These are phyloP conservation scores for Starmerella stigmatis DNA, from an alignment of 805 yeast genomes.

Conservation along the genomic window DNA sequence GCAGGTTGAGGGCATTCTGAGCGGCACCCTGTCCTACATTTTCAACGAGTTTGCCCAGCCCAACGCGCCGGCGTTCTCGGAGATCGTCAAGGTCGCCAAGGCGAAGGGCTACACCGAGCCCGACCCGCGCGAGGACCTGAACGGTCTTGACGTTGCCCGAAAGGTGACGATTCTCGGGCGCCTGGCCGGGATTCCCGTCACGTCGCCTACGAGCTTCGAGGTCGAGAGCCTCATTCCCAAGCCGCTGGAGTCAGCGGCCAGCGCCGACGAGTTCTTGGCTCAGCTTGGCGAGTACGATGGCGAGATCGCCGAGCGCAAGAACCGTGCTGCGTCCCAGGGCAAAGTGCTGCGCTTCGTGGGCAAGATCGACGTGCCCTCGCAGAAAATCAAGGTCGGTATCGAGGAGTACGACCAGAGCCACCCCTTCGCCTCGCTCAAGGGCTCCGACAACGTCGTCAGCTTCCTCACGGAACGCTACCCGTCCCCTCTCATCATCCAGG, in stretches of 20 bases:
- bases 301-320: constrained; percentile 65
- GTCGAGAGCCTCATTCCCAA: constrained; percentile 89
- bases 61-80: constrained; percentile 66
- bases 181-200: constrained; percentile 73
- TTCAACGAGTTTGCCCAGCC: constrained; percentile 80
- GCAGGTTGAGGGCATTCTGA: constrained; percentile 89
- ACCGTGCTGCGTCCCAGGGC: constrained; percentile 67
- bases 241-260: constrained; percentile 48
- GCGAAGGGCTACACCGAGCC: constrained; percentile 95
- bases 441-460: constrained; percentile 91
- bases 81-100: constrained; percentile 81
- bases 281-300: constrained; percentile 74
- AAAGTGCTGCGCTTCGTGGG: constrained; percentile 94
- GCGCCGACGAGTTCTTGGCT: constrained; percentile 68
- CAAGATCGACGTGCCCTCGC: constrained; percentile 57
- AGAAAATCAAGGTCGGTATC: constrained; percentile 62
- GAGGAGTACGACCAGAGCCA: constrained; percentile 79
- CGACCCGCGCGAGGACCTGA: constrained; percentile 97
- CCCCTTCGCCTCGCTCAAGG: constrained; percentile 91
- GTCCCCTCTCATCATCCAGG: constrained; percentile 90
- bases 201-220: constrained; percentile 84
- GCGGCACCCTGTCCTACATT: constrained; percentile 90
- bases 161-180: constrained; percentile 94
- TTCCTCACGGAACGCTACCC: constrained; percentile 85
- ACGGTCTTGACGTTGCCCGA: constrained; percentile 97